A percentile compares a stretch with the other conserved stretches of the same genome.
Evolutionary conservation across 768 basidiomycete genomes (phyloP).

Genomic region (Lactifluus pinguis): DNA sequence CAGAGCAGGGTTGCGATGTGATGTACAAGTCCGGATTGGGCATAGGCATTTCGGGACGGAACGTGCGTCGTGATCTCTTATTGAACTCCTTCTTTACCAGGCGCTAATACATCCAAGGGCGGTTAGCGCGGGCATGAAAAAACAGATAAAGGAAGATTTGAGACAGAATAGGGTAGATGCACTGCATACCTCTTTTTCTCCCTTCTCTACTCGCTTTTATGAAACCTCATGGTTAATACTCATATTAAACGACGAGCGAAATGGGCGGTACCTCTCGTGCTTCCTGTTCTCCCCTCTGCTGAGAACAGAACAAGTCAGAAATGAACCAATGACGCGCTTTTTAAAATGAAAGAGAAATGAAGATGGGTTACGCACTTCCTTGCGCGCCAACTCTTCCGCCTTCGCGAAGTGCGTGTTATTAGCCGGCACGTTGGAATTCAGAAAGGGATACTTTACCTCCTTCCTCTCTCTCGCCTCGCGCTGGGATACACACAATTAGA

Average conservation of each 20-base stretch:
- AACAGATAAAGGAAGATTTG: neutral
- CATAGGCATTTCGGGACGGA: constrained; percentile 4
- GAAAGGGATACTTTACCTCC: constrained; percentile 33
- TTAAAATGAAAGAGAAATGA: neutral
- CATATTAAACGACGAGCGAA: neutral
- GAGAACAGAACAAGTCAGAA: constrained; percentile 2
- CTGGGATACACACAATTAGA: constrained; percentile 29
- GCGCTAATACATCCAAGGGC: constrained; percentile 16
- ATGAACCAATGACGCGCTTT: constrained; percentile 15
- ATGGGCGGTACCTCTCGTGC: constrained; percentile 15
- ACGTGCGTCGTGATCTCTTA: constrained; percentile 8
- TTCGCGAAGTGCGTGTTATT: constrained; percentile 16
- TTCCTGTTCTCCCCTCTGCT: constrained; percentile 18
- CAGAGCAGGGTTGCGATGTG: neutral
- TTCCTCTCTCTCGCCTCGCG: constrained; percentile 75
- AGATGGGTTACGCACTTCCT: constrained; percentile 38
- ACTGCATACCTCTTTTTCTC: constrained; percentile 12
- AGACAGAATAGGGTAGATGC: constrained; percentile 3
- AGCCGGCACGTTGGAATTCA: neutral
- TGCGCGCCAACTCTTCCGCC: constrained; percentile 55
- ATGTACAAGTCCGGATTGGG: constrained; percentile 4
- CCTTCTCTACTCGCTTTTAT: constrained; percentile 18
- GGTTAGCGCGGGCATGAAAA: constrained; percentile 8
- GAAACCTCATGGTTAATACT: constrained; percentile 5
- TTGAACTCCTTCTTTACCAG: constrained; percentile 21